Conservation (phyloP, 805 yeast species). For the Monosporozyma siamensis region DNA sequence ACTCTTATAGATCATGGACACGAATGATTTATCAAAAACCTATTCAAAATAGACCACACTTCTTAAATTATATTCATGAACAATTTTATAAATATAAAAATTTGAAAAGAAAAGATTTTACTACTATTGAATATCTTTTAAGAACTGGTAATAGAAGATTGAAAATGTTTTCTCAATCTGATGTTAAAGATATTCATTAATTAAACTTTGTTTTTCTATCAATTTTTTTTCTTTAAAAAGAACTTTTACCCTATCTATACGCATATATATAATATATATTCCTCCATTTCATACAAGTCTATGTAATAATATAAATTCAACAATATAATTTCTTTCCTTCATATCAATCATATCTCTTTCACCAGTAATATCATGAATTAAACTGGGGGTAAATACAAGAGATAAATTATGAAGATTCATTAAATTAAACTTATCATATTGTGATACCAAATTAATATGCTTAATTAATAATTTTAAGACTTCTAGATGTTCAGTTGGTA, state of each 20-base stretch:
- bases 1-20: conserved; percentile 40
- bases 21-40: conserved; percentile 41
- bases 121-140: conserved; percentile 75
- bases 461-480: conserved; percentile 47
- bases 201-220: not conserved
- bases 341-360: conserved; percentile 79
- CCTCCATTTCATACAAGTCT: not conserved
- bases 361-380: conserved; percentile 69
- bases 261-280: not conserved
- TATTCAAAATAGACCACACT: conserved; percentile 35
- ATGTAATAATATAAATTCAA: conserved; percentile 52
- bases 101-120: conserved; percentile 68
- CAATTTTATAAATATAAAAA: conserved; percentile 53
- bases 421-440: conserved; percentile 47
- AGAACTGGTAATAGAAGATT: conserved; percentile 64
- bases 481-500: conserved; percentile 62
- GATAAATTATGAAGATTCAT: conserved; percentile 80
- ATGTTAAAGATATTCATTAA: conserved; percentile 56
- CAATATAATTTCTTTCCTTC: conserved; percentile 66
- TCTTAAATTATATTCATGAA: conserved; percentile 38
- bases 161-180: conserved; percentile 64
- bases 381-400: conserved; percentile 90
- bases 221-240: not conserved
- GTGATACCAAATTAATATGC: conserved; percentile 57
- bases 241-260: not conserved